phyloP scores from a whole-genome alignment of 2,329 filamentous ascomycete genomes.

The Penicillium glabrum region DNA sequence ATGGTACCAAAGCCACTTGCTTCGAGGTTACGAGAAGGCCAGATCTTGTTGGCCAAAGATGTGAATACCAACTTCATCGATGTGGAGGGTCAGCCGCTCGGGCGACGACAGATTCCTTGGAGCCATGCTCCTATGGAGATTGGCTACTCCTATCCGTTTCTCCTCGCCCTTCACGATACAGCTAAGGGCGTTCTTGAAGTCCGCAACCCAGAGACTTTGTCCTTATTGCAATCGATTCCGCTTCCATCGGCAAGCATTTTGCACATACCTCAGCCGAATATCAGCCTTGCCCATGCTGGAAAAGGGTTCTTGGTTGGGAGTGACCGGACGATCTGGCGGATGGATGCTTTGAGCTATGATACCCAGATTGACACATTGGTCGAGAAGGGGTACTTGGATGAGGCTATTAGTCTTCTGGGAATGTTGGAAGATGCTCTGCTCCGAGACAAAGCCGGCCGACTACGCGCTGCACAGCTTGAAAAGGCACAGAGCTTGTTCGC shows the following conservation, averaged over 20 bases:
- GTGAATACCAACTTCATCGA: slow-evolving; percentile 94
- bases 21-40: slow-evolving; percentile 74
- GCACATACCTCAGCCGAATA: slow-evolving; percentile 88
- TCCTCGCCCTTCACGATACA: slow-evolving; percentile 80
- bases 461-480: slow-evolving; percentile 84
- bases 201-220: slow-evolving; percentile 86
- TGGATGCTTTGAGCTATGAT: slow-evolving; percentile 90
- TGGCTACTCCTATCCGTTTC: slow-evolving; percentile 95
- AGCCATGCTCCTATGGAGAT: slow-evolving; percentile 81
- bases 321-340: slow-evolving; percentile 90
- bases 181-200: slow-evolving; percentile 85
- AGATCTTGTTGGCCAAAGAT: slow-evolving; percentile 94
- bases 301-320: slow-evolving; percentile 95
- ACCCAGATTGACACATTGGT: slow-evolving; percentile 83
- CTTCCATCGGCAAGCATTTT: slow-evolving; percentile 80
- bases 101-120: slow-evolving; percentile 92
- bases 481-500: slow-evolving; percentile 87
- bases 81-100: slow-evolving; percentile 74
- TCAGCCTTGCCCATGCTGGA: slow-evolving; percentile 90
- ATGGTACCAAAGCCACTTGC: slow-evolving; percentile 90
- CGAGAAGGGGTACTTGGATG: slow-evolving; percentile 72
- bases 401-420: slow-evolving; percentile 82
- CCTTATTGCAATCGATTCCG: slow-evolving; percentile 79
- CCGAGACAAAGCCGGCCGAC: slow-evolving; percentile 73
- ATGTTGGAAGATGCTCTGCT: slow-evolving; percentile 93